A percentile compares a stretch with the other conserved stretches of the same genome.
phyloP scores from a whole-genome alignment of 2,329 filamentous ascomycete species.

The Periconia macrospinosa region DNA sequence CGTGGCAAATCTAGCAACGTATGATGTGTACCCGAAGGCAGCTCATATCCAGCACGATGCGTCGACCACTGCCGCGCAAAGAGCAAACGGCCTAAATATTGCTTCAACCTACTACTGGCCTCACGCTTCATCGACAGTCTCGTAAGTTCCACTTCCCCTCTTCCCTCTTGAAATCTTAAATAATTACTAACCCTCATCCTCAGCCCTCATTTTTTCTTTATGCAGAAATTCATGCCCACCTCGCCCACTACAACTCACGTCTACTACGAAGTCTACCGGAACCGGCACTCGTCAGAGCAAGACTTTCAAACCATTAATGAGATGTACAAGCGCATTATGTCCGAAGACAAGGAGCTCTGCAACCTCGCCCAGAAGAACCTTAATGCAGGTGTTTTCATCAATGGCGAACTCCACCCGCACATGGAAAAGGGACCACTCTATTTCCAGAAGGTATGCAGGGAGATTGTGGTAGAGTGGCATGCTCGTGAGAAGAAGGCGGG shows the following conservation, averaged over 20 bases:
- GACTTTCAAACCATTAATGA: conserved; percentile 60
- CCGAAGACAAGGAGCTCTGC: conserved; percentile 64
- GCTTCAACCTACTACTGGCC: conserved; percentile 19
- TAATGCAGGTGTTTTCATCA: conserved; percentile 61
- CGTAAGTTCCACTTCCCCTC: conserved; percentile 6
- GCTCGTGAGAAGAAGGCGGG: conserved; percentile 8
- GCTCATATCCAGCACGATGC: conserved; percentile 15
- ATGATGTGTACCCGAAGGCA: conserved; percentile 29
- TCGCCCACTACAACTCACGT: conserved; percentile 54
- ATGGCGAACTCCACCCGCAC: conserved; percentile 61
- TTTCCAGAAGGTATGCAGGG: conserved; percentile 55
- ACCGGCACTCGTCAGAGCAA: conserved; percentile 59
- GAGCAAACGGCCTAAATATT: conserved; percentile 6
- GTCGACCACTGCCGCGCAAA: conserved; percentile 9
- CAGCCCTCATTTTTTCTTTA: conserved; percentile 59
- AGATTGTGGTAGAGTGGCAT: conserved; percentile 40
- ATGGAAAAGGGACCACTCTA: conserved; percentile 59
- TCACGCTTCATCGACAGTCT: conserved; percentile 15
- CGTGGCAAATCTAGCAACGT: conserved; percentile 57
- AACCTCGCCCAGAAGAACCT: conserved; percentile 60
- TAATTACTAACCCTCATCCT: not conserved
- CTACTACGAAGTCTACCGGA: conserved; percentile 64
- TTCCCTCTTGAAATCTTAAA: not conserved
- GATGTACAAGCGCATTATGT: conserved; percentile 66
- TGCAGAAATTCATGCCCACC: conserved; percentile 62